phyloP scores from a whole-genome alignment of 768 basidiomycete genomes.

The Cubamyces sp. region DNA sequence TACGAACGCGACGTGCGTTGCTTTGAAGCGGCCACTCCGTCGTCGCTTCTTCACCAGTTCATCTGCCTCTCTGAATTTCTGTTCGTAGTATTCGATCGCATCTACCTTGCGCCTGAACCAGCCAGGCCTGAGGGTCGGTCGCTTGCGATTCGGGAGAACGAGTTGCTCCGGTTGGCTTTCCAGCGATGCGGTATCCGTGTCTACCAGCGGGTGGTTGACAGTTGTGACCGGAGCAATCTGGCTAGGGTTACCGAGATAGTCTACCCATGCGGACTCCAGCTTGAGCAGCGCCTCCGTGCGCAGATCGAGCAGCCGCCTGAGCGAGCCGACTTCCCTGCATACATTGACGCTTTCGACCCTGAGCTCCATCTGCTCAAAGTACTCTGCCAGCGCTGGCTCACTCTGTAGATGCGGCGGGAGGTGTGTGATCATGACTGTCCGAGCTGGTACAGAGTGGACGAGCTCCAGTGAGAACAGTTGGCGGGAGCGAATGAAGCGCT shows the following conservation, averaged over 20 bases:
- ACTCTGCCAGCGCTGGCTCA: conserved; percentile 86
- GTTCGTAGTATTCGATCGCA: conserved; percentile 86
- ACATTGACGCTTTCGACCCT: conserved; percentile 92
- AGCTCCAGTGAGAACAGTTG: conserved; percentile 95
- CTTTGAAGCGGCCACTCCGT: conserved; percentile 70
- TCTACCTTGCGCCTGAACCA: conserved; percentile 85
- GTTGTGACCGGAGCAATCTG: conserved; percentile 52
- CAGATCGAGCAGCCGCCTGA: conserved; percentile 74
- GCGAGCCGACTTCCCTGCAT: conserved; percentile 76
- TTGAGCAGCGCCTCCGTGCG: conserved; percentile 80
- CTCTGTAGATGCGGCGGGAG: conserved; percentile 85
- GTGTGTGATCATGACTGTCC: conserved; percentile 87
- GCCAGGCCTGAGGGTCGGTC: conserved; percentile 75
- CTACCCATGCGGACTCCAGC: conserved; percentile 85
- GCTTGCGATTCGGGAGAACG: conserved; percentile 72
- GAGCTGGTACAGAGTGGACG: conserved; percentile 91
- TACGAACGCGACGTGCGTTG: conserved; percentile 88
- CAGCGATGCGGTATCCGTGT: conserved; percentile 55
- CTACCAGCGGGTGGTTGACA: conserved; percentile 37
- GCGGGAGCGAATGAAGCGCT: conserved; percentile 84
- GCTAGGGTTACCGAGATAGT: conserved; percentile 94
- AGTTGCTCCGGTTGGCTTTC: conserved; percentile 59
- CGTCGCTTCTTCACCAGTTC: conserved; percentile 80
- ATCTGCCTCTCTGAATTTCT: conserved; percentile 78
- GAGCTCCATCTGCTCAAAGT: conserved; percentile 88